Evolutionary conservation across 257 asterid genomes (phyloP).

Genomic region (Agastache rugosa): DNA sequence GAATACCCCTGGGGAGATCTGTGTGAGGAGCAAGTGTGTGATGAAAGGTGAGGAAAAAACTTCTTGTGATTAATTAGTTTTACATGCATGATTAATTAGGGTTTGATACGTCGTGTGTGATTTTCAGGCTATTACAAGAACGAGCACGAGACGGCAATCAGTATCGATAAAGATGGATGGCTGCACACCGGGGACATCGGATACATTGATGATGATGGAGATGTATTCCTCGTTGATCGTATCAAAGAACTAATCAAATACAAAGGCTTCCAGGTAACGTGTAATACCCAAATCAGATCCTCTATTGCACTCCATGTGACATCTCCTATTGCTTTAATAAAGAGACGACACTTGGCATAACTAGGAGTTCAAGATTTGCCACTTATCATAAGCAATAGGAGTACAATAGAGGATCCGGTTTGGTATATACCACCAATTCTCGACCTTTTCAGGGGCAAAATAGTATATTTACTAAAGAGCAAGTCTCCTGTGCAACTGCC

Average conservation of each 20-base stretch:
- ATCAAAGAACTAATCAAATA: conserved; percentile 90
- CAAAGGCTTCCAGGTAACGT: conserved; percentile 91
- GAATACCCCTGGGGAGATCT: conserved; percentile 82
- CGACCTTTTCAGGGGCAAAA: too few species aligned
- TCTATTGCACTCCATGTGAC: too few species aligned
- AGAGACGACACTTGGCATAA: too few species aligned
- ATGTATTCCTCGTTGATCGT: conserved; percentile 81
- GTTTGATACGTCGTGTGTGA: background rate
- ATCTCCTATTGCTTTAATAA: too few species aligned
- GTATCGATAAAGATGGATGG: conserved; percentile 86
- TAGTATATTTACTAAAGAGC: too few species aligned
- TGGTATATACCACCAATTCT: too few species aligned
- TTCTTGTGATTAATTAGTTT: background rate
- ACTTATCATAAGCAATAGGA: too few species aligned
- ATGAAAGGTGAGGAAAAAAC: conserved; percentile 64
- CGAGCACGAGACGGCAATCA: conserved; percentile 72
- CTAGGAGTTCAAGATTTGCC: too few species aligned
- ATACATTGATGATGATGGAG: conserved; percentile 87
- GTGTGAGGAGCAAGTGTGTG: conserved; percentile 92
- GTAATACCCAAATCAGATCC: too few species aligned
- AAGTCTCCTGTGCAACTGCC: too few species aligned
- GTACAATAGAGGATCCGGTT: too few species aligned
- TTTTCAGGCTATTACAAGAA: conserved; percentile 83
- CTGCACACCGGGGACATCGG: conserved; percentile 97
- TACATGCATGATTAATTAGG: background rate